phyloP scores from a whole-genome alignment of 768 basidiomycete genomes.

The Podaxis sp. region DNA sequence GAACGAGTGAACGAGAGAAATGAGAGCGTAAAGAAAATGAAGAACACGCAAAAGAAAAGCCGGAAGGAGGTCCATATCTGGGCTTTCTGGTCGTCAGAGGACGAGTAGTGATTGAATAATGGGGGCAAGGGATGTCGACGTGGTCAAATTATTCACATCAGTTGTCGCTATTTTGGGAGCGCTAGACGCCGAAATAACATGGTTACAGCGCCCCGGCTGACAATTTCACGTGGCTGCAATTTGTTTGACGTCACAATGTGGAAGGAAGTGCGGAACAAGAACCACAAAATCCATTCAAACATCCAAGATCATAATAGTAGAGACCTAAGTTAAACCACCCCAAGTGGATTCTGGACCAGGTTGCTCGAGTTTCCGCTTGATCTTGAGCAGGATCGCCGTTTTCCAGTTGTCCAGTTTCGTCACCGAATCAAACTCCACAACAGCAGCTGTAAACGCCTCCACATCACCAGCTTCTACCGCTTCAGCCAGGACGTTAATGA shows the following conservation, averaged over 20 bases:
- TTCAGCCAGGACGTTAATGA: constrained; percentile 75
- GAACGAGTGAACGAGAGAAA: constrained; percentile 38
- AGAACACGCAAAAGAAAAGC: constrained; percentile 49
- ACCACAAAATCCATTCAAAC: not conserved
- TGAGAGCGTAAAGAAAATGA: constrained; percentile 54
- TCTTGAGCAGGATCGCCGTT: constrained; percentile 84
- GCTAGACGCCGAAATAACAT: not conserved
- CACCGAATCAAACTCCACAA: constrained; percentile 91
- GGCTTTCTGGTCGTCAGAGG: not conserved
- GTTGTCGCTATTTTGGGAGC: constrained; percentile 4
- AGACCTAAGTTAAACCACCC: constrained; percentile 5
- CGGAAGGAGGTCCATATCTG: constrained; percentile 45
- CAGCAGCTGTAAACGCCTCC: constrained; percentile 75
- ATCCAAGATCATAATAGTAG: constrained; percentile 1
- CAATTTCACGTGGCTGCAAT: not conserved
- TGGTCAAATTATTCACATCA: constrained; percentile 13
- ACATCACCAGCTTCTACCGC: constrained; percentile 50
- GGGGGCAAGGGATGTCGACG: constrained; percentile 7
- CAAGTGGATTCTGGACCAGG: constrained; percentile 4
- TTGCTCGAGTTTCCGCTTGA: constrained; percentile 53
- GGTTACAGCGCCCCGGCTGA: too few relatives aligned
- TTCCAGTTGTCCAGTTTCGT: constrained; percentile 96
- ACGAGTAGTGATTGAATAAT: not conserved
- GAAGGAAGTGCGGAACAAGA: not conserved
- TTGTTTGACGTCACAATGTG: constrained; percentile 2